Percentiles rank a stretch among this genome's conserved stretches.
Evolutionary conservation across 331 rosid genomes (phyloP).

Genomic region (Pyrus hybrid): DNA sequence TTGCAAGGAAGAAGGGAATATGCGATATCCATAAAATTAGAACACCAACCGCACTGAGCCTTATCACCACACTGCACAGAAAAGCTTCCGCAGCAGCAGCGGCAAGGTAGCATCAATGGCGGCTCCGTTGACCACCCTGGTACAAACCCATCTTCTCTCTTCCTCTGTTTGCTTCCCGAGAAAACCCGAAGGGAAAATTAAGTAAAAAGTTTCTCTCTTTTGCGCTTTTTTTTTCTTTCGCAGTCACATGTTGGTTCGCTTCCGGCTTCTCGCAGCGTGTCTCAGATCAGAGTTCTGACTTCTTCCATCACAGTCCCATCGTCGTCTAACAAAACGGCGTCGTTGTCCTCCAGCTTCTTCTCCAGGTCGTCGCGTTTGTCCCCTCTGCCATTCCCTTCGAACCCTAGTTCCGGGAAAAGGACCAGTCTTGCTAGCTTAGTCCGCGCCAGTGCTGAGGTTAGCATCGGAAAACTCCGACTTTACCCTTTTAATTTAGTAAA

Average conservation of each 20-base stretch:
- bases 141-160: neutral
- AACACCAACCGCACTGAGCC: neutral
- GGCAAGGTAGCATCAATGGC: constrained; percentile 21
- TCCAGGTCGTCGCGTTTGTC: constrained; percentile 19
- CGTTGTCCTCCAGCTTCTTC: constrained; percentile 21
- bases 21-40: neutral
- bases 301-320: constrained; percentile 6
- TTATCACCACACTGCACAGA: neutral
- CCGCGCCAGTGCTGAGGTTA: constrained; percentile 52
- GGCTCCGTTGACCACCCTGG: constrained; percentile 21
- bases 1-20: neutral
- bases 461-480: neutral
- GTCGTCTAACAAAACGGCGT: constrained; percentile 7
- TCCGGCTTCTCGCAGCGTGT: constrained; percentile 11
- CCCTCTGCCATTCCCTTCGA: constrained; percentile 17
- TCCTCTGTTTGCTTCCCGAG: neutral
- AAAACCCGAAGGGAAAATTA: neutral
- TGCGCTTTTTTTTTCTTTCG: neutral
- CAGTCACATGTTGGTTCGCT: constrained; percentile 41
- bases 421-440: constrained; percentile 14
- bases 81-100: neutral
- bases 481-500: too few relatives aligned
- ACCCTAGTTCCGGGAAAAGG: constrained; percentile 20
- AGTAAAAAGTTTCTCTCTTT: neutral
- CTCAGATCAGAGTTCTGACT: constrained; percentile 13